A percentile compares a stretch with the other conserved stretches of the same genome.
Evolutionary conservation across 139 green algal species (phyloP).

Genomic region (Monoraphidium neglectum): DNA sequence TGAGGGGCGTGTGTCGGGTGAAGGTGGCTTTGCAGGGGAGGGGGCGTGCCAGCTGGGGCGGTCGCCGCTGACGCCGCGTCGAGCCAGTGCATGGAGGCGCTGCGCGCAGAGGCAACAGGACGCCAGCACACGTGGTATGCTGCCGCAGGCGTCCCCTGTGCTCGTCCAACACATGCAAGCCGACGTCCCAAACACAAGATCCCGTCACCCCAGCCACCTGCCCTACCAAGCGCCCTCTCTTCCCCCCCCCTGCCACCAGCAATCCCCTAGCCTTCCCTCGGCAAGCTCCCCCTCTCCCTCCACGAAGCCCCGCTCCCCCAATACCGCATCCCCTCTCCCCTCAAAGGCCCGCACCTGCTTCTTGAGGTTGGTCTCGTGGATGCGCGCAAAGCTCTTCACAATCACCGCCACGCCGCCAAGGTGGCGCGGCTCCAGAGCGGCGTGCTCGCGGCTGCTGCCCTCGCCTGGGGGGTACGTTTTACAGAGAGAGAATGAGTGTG

Average conservation of each 20-base stretch:
- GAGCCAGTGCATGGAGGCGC: no score
- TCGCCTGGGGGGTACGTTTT: no score
- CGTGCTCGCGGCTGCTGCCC: slow-evolving; percentile 90
- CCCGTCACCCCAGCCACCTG: no score
- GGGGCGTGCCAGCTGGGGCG: no score
- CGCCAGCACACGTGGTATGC: no score
- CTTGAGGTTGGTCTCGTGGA: slow-evolving; percentile 98
- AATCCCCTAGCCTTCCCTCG: background rate
- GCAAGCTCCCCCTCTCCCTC: background rate
- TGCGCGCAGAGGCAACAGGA: no score
- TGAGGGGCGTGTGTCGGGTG: background rate
- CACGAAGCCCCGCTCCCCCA: background rate
- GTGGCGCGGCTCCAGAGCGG: slow-evolving; percentile 93
- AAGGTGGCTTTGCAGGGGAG: background rate
- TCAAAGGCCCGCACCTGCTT: slow-evolving; percentile 86
- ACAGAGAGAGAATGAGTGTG: background rate
- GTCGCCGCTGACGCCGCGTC: no score
- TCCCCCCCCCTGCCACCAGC: background rate
- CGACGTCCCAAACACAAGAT: no score
- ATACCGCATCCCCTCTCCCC: no score
- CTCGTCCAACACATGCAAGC: no score
- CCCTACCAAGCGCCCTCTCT: background rate
- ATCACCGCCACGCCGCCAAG: slow-evolving; percentile 89
- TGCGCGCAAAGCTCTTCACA: slow-evolving; percentile 95
- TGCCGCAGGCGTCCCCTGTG: no score